Evolutionary conservation across 2,329 filamentous ascomycete species (phyloP).

Genomic region (Colletotrichum viniferum): DNA sequence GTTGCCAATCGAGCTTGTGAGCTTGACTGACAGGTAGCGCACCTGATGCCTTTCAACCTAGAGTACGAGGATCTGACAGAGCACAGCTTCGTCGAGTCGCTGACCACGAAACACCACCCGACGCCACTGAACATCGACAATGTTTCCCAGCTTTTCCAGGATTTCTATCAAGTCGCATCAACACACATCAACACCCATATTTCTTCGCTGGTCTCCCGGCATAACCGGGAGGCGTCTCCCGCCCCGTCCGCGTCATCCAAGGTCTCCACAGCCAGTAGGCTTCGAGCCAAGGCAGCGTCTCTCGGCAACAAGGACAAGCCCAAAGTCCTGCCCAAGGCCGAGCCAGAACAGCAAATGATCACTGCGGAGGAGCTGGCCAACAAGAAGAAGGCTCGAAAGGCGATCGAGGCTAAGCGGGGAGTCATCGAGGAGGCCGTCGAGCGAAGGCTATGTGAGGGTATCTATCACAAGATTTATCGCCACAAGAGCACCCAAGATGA

Average conservation of each 20-base stretch:
- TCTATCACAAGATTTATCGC: slow-evolving; percentile 88
- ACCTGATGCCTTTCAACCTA: background rate
- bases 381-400: slow-evolving; percentile 76
- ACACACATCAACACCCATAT: slow-evolving; percentile 88
- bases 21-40: slow-evolving; percentile 80
- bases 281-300: slow-evolving; percentile 61
- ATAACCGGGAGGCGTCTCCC: slow-evolving; percentile 71
- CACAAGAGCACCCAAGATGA: slow-evolving; percentile 93
- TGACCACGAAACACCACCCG: slow-evolving; percentile 85
- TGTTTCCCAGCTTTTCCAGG: slow-evolving; percentile 87
- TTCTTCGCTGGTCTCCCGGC: slow-evolving; percentile 74
- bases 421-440: slow-evolving; percentile 92
- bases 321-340: slow-evolving; percentile 46
- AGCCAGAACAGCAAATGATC: slow-evolving; percentile 80
- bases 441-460: slow-evolving; percentile 79
- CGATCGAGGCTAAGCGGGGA: slow-evolving; percentile 77
- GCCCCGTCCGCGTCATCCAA: slow-evolving; percentile 59
- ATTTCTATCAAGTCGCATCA: slow-evolving; percentile 85
- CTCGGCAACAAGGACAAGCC: slow-evolving; percentile 57
- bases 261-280: slow-evolving; percentile 58
- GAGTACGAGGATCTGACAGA: background rate
- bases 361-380: slow-evolving; percentile 84
- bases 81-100: slow-evolving; percentile 83
- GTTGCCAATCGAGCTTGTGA: slow-evolving; percentile 91
- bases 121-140: slow-evolving; percentile 83